Percentiles rank a stretch among this genome's conserved stretches.
Evolutionary conservation across 495 filamentous ascomycete species (phyloP).

Genomic region (Clohesyomyces aquaticus): DNA sequence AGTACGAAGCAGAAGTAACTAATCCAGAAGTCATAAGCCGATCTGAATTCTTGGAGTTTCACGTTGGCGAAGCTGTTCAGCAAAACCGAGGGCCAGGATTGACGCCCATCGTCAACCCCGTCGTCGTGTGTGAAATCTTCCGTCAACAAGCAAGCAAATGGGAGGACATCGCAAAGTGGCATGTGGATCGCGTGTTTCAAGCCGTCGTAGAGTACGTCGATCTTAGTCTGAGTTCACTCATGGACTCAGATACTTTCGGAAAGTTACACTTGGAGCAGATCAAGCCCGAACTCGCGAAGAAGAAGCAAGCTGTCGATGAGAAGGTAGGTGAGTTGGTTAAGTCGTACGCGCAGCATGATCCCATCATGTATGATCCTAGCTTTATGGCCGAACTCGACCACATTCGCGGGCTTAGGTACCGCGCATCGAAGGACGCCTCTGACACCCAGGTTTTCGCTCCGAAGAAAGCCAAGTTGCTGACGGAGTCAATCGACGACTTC

Average conservation of each 20-base stretch:
- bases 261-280: conserved; percentile 3
- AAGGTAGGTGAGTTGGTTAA: conserved; percentile 21
- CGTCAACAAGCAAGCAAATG: conserved; percentile 13
- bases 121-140: conserved; percentile 17
- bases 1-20: neutral
- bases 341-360: conserved; percentile 3
- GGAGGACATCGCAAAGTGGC: conserved; percentile 10
- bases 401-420: conserved; percentile 1
- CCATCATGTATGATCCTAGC: conserved; percentile 22
- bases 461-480: conserved; percentile 3
- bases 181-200: conserved; percentile 8
- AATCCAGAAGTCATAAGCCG: neutral
- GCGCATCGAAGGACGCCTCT: neutral
- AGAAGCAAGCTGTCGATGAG: neutral
- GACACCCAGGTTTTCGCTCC: neutral
- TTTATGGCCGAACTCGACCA: conserved; percentile 13
- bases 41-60: conserved; percentile 1
- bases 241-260: conserved; percentile 12
- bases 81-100: conserved; percentile 12
- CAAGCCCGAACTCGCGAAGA: conserved; percentile 9
- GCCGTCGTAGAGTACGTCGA: conserved; percentile 20
- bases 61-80: conserved; percentile 4
- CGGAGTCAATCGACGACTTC: conserved; percentile 23
- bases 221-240: neutral
- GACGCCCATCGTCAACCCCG: conserved; percentile 14